Evolutionary conservation across 352 stramenopile genomes (phyloP), one percentile per base, ranked within the genome.

Genomic region (Phytophthora tentaculata): DNA sequence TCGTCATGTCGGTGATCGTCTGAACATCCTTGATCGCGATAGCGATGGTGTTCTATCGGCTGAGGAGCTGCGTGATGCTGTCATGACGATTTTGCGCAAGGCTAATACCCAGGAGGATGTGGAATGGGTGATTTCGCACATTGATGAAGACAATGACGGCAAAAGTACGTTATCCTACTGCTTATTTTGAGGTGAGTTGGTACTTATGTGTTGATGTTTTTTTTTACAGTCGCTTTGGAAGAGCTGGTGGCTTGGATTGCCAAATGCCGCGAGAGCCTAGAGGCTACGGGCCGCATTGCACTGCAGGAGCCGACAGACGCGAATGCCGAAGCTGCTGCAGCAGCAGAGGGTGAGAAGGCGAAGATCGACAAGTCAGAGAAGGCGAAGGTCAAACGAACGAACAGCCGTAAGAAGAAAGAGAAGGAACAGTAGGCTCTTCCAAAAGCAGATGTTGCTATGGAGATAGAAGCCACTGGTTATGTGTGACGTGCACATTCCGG

Each of bases 1-100:
- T 72, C 83, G 90, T 61, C 94, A 98, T 67, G 97, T 99, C 71
- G 98, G 98, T 63, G 95, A 99, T 73, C 98, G 98, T 52, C 89
- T 99, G 53, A 97, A 99, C 70, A 88, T 99, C 64, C 79, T 99
- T 22, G 97, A 99, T 76, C 94, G 95, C 68, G 98, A 99, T 83
- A 94, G 86, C 51, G 97, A 99, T 81, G 97, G 97, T 65, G 88
- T 99, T 56, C 50, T 99, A 22, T 92, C 88, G 26, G 86, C 85
- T n/a, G 94, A 98, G 69, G 97, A 99, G 81, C 85, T 99, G 60
- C 92, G 93, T 51, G 84, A 98, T 67, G 95, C 94, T 0, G 88
- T 99, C 13, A 96, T 98, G 71, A 97, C 94, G 44, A 97, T 99
- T 52, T 70, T 99, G 62, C 95, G 96, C 69, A 90, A 97, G 59